These are phyloP conservation scores for Tylopilus cervinicoccineus DNA, from an alignment of 768 basidiomycete genomes.

Conservation along the genomic window DNA sequence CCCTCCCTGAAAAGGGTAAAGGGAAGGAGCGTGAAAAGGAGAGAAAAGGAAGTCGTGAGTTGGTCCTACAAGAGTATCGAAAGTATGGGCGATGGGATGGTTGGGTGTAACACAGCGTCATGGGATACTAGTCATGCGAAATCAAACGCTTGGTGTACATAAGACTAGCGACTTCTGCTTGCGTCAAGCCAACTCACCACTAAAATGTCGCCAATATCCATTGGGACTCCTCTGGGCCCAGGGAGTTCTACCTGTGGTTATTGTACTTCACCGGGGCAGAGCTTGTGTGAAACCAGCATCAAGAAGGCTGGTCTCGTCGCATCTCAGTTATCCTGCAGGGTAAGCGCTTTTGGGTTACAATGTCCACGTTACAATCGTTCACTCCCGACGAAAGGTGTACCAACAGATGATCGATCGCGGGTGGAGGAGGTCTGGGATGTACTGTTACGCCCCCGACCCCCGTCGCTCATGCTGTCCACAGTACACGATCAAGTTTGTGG, in stretches of 20 bases:
- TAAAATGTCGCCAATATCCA: slow-evolving; percentile 25
- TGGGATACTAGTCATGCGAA: not conserved
- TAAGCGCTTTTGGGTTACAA: slow-evolving; percentile 20
- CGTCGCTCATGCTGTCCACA: slow-evolving; percentile 84
- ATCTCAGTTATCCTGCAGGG: slow-evolving; percentile 50
- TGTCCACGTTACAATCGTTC: not conserved
- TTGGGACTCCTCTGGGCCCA: slow-evolving; percentile 25
- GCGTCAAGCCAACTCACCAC: not conserved
- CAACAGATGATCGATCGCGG: slow-evolving; percentile 82
- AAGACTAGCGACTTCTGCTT: not conserved
- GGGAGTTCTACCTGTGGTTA: slow-evolving; percentile 58
- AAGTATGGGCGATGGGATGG: slow-evolving; percentile 89
- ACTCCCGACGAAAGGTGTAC: slow-evolving; percentile 49
- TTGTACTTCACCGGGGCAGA: slow-evolving; percentile 53
- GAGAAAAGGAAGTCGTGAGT: slow-evolving; percentile 57
- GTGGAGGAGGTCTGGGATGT: slow-evolving; percentile 80
- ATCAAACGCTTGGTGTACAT: not conserved
- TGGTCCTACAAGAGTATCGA: slow-evolving; percentile 71
- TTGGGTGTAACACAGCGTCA: slow-evolving; percentile 49
- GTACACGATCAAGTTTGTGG: slow-evolving; percentile 82
- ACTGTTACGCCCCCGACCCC: slow-evolving; percentile 87
- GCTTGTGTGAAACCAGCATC: slow-evolving; percentile 37
- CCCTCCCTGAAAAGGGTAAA: slow-evolving; percentile 49
- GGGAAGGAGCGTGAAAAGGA: slow-evolving; percentile 53
- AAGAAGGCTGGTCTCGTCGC: slow-evolving; percentile 49